phyloP scores from a whole-genome alignment of 2,329 filamentous ascomycete species.

The Fusarium palustre region DNA sequence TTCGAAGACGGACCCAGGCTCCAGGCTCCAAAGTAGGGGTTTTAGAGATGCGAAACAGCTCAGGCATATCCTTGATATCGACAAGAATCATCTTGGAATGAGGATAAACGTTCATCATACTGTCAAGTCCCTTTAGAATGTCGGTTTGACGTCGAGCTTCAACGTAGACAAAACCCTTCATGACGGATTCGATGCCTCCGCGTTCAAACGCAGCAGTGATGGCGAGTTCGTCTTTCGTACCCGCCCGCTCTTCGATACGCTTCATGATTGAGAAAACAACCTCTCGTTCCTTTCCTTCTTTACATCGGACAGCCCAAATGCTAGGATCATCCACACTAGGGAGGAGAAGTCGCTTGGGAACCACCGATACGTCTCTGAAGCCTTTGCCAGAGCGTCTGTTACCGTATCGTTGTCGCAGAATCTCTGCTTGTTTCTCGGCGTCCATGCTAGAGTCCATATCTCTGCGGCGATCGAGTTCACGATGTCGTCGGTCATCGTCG shows the following conservation, averaged over 20 bases:
- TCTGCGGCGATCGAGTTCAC: slow-evolving; percentile 91
- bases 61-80: slow-evolving; percentile 97
- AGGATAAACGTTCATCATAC: slow-evolving; percentile 89
- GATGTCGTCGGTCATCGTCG: slow-evolving; percentile 90
- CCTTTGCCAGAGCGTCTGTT: slow-evolving; percentile 75
- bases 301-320: slow-evolving; percentile 94
- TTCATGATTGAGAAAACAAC: slow-evolving; percentile 90
- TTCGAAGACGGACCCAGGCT: slow-evolving; percentile 89
- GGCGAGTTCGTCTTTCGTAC: slow-evolving; percentile 81
- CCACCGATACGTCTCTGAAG: slow-evolving; percentile 76
- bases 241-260: slow-evolving; percentile 82
- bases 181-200: slow-evolving; percentile 78
- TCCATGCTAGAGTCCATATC: slow-evolving; percentile 90
- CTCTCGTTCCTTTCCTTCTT: slow-evolving; percentile 95
- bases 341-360: slow-evolving; percentile 86
- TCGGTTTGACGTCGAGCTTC: slow-evolving; percentile 90
- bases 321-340: slow-evolving; percentile 95
- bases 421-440: slow-evolving; percentile 91
- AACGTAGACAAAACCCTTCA: slow-evolving; percentile 96
- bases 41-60: slow-evolving; percentile 90
- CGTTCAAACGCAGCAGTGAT: slow-evolving; percentile 95
- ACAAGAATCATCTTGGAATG: slow-evolving; percentile 88
- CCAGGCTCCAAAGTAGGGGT: slow-evolving; percentile 86
- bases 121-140: slow-evolving; percentile 84
- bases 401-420: slow-evolving; percentile 88